Evolutionary conservation across 495 filamentous ascomycete genomes (phyloP).

Genomic region (Penicillium coprophilum): DNA sequence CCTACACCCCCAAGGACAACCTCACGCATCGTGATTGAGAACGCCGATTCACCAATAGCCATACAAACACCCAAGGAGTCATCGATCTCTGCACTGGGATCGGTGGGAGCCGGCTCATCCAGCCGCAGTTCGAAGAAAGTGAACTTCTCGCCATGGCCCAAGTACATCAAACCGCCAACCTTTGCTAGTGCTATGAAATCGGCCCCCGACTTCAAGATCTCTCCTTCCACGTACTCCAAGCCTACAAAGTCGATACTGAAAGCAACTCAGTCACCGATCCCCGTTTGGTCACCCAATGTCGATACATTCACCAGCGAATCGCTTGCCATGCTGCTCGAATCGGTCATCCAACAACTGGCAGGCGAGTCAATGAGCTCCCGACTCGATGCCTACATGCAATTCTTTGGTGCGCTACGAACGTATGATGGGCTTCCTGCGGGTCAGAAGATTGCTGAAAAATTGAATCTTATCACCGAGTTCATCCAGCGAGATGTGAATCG

Average conservation of each 20-base stretch:
- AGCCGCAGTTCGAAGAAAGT: constrained; percentile 64
- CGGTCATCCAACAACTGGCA: constrained; percentile 73
- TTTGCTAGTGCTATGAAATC: constrained; percentile 46
- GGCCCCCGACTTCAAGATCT: constrained; percentile 48
- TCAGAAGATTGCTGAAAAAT: constrained; percentile 69
- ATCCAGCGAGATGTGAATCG: constrained; percentile 72
- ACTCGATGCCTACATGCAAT: constrained; percentile 81
- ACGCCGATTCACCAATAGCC: constrained; percentile 32
- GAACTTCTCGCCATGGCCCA: constrained; percentile 69
- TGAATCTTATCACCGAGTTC: constrained; percentile 70
- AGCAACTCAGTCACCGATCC: constrained; percentile 47
- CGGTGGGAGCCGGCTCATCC: constrained; percentile 32
- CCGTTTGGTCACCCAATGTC: constrained; percentile 36
- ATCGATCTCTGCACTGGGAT: constrained; percentile 43
- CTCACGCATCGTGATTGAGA: constrained; percentile 38
- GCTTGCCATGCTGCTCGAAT: constrained; percentile 76
- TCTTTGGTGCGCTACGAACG: constrained; percentile 71
- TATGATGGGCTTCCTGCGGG: constrained; percentile 74
- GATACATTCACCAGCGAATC: constrained; percentile 41
- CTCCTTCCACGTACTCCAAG: constrained; percentile 63
- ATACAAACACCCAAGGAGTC: constrained; percentile 52
- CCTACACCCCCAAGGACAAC: constrained; percentile 63
- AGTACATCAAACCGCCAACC: constrained; percentile 63
- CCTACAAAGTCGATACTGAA: constrained; percentile 88
- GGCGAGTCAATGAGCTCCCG: constrained; percentile 64